Evolutionary conservation across 768 basidiomycete genomes (phyloP), one percentile per base, ranked within the genome.

Genomic region (Phaeolepiota aurea): DNA sequence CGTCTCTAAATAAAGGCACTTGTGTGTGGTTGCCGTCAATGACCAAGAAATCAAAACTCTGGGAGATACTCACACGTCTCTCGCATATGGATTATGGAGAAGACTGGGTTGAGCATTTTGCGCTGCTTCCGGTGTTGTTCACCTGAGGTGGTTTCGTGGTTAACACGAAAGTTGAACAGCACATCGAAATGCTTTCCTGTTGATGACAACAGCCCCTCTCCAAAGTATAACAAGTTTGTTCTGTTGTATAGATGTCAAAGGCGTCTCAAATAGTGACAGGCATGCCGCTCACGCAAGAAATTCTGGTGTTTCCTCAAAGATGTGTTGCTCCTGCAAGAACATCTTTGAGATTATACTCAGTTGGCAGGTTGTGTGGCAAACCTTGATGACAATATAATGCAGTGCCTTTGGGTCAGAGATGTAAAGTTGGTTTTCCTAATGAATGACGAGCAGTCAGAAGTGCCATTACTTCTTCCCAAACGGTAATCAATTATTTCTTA

Each of bases 71-170:
- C 40, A 62, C 65, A 47, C 61, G 65, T 60, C 21, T 63, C 46
- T 11, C 68, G 63, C 58, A 71, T 57, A 44, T 70, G 64, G 0
- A 51, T 47, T 13, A 53, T 53, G 1, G 67, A 66, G 45, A 72
- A 72, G 0, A 69, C 63, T 1, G 70, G 69, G 38, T 64, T 69
- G 13, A 72, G 49, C 50, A 70, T 59, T 44, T 66, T 70, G 20
- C 68, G 54, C 44, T 69, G 69, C 32, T 55, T 63, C 15, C 59
- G 54, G 42, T 71, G 69, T 10, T 62, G 58, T 13, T 67, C 63
- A 10, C 69, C 69, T 68, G 25, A 13, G 14, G 37, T 3, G 2
- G 15, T 13, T n/a, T 0, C 5, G 30, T 18, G 20, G 3, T 36
- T 34, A 12, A 4, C 1, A 39, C 9, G 3, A 5, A 22, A n/a